These are phyloP conservation scores for Artemisia argyi DNA, from an alignment of 129 eudicot genomes.

Conservation along the genomic window DNA sequence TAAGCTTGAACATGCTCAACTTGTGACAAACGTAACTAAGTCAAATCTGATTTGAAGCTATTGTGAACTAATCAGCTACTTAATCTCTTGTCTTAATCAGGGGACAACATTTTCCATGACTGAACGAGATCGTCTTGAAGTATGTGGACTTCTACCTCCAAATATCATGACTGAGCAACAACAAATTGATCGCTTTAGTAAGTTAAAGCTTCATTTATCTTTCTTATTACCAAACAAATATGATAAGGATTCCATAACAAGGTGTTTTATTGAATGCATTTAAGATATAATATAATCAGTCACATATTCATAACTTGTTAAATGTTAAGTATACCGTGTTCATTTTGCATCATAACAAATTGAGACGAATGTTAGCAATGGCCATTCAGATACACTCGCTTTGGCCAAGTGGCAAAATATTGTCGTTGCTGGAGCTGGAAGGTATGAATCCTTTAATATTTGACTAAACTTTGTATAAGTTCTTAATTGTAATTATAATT, in stretches of 20 bases:
- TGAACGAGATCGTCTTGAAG: slow-evolving; percentile 91
- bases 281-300: background rate
- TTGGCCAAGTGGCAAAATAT: slow-evolving; percentile 94
- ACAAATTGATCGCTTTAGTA: slow-evolving; percentile 90
- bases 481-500: background rate
- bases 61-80: background rate
- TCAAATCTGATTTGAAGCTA: too few species aligned
- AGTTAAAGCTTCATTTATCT: slow-evolving; percentile 30
- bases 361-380: slow-evolving; percentile 70
- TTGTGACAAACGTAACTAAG: too few species aligned
- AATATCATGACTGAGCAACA: slow-evolving; percentile 73
- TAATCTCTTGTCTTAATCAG: slow-evolving; percentile 32
- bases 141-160: slow-evolving; percentile 96
- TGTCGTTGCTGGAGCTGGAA: slow-evolving; percentile 96
- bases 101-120: slow-evolving; percentile 95
- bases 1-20: too few species aligned
- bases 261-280: slow-evolving; percentile 6
- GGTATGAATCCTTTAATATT: slow-evolving; percentile 32
- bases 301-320: slow-evolving; percentile 3
- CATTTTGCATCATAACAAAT: slow-evolving; percentile 33
- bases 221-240: background rate
- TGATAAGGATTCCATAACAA: slow-evolving; percentile 7
- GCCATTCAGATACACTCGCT: slow-evolving; percentile 71
- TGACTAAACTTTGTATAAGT: background rate
- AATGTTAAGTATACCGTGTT: background rate